These are phyloP conservation scores for Ogataea pignaliae DNA, from an alignment of 805 yeast genomes.

Conservation along the genomic window DNA sequence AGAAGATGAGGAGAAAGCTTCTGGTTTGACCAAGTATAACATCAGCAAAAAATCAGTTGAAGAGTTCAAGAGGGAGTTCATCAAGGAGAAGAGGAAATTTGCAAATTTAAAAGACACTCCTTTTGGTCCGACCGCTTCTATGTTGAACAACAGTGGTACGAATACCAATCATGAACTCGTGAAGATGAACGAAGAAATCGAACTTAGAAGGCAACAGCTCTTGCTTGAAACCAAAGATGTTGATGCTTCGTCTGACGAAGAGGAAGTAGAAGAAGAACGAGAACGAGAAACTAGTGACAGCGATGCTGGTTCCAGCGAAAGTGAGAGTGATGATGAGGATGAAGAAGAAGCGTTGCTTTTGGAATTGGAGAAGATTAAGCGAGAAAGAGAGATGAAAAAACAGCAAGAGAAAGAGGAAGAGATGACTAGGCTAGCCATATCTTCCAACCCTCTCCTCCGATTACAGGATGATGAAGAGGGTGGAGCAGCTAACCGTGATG, in stretches of 20 bases:
- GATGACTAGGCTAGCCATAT: slow-evolving; percentile 18
- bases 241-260: slow-evolving; percentile 26
- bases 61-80: slow-evolving; percentile 16
- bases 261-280: slow-evolving; percentile 5
- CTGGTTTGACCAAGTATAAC: slow-evolving; percentile 15
- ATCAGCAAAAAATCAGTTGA: slow-evolving; percentile 12
- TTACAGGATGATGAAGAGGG: slow-evolving; percentile 6
- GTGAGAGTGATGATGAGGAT: slow-evolving; percentile 33
- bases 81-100: slow-evolving; percentile 5
- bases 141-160: neutral
- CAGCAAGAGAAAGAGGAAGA: slow-evolving; percentile 24
- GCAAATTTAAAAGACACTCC: neutral
- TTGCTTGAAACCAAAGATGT: slow-evolving; percentile 12
- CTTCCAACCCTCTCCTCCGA: slow-evolving; percentile 24
- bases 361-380: slow-evolving; percentile 37
- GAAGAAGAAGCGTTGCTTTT: slow-evolving; percentile 47
- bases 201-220: slow-evolving; percentile 12
- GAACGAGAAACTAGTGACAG: slow-evolving; percentile 6
- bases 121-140: neutral
- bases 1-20: slow-evolving; percentile 36
- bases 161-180: slow-evolving; percentile 1
- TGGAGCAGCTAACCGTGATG: slow-evolving; percentile 7
- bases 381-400: slow-evolving; percentile 29
- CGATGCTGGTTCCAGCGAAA: slow-evolving; percentile 33
- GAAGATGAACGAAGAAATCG: slow-evolving; percentile 28